Percentiles rank a stretch among this genome's conserved stretches.
Conservation (phyloP, 2,329 filamentous ascomycete genomes). For the Helicocarpus griseus region DNA sequence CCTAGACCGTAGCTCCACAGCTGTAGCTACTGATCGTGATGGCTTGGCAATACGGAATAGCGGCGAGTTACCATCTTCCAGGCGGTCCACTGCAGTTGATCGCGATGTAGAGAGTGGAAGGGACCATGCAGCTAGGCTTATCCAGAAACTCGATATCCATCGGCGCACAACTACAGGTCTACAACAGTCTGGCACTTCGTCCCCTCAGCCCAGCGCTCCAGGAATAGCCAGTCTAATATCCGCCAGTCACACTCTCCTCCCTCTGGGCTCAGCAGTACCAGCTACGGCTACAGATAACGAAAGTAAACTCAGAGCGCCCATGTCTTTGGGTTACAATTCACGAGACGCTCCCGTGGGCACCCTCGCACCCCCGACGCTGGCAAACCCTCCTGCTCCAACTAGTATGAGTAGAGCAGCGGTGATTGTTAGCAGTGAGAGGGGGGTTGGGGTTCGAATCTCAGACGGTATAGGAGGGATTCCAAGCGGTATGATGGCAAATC, state of each 20-base stretch:
- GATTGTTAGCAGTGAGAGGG: conserved; percentile 66
- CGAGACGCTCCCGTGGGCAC: conserved; percentile 48
- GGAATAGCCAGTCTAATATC: conserved; percentile 82
- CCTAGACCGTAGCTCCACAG: conserved; percentile 53
- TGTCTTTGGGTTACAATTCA: conserved; percentile 17
- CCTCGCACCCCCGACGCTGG: conserved; percentile 72
- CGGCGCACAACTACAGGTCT: conserved; percentile 60
- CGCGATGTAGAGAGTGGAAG: conserved; percentile 62
- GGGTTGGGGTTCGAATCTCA: conserved; percentile 51
- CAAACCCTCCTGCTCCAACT: conserved; percentile 72
- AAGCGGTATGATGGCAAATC: conserved; percentile 79
- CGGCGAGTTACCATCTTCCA: conserved; percentile 53
- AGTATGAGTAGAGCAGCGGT: conserved; percentile 81
- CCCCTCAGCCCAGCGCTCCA: conserved; percentile 37
- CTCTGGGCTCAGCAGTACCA: conserved; percentile 45
- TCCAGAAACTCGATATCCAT: conserved; percentile 84
- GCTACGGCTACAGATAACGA: conserved; percentile 30
- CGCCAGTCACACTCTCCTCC: conserved; percentile 69
- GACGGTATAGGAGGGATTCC: conserved; percentile 63
- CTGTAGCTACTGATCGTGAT: conserved; percentile 57
- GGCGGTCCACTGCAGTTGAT: conserved; percentile 43
- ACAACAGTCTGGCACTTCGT: conserved; percentile 33
- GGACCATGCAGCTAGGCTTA: conserved; percentile 79
- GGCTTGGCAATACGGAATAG: conserved; percentile 53
- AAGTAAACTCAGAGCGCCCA: conserved; percentile 1